Percentiles rank a stretch among this genome's conserved stretches.
Conservation (phyloP, 2,329 filamentous ascomycete genomes). For the Ophiocordyceps camponoti-floridani region DNA sequence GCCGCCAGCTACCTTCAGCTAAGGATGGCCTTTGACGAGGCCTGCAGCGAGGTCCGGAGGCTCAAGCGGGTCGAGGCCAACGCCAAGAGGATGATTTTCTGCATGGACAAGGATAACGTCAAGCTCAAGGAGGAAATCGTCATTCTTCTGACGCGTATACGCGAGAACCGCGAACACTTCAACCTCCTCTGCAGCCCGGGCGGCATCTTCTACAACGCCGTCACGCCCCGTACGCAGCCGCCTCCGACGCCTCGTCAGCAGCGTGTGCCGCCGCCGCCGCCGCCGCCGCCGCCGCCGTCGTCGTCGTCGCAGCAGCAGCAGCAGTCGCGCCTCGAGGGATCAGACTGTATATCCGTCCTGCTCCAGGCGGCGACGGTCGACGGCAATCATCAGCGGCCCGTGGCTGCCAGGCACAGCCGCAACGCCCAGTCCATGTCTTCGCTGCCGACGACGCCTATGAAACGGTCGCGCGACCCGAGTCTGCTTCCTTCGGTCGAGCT, state of each 20-base stretch:
- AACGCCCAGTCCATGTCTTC: slow-evolving; percentile 74
- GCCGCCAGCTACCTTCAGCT: slow-evolving; percentile 39
- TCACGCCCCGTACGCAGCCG: slow-evolving; percentile 34
- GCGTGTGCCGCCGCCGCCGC: slow-evolving; percentile 20
- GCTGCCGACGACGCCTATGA: slow-evolving; percentile 57
- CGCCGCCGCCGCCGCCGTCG: slow-evolving; percentile 4
- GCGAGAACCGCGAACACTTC: slow-evolving; percentile 78
- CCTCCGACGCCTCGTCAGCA: slow-evolving; percentile 23
- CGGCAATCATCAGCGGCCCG: slow-evolving; percentile 28
- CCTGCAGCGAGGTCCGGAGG: slow-evolving; percentile 24
- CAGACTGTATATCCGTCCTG: slow-evolving; percentile 53
- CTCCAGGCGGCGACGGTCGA: slow-evolving; percentile 56
- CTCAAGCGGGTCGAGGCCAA: too few relatives aligned
- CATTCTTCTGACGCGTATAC: slow-evolving; percentile 64
- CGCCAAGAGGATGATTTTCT: slow-evolving; percentile 62
- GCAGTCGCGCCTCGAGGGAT: slow-evolving; percentile 27
- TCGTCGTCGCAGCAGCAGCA: slow-evolving; percentile 14
- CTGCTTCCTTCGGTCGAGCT: slow-evolving; percentile 46
- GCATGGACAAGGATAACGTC: slow-evolving; percentile 57
- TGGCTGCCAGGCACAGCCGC: slow-evolving; percentile 45
- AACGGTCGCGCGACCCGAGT: slow-evolving; percentile 28
- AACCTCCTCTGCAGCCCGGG: slow-evolving; percentile 62
- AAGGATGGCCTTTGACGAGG: slow-evolving; percentile 45
- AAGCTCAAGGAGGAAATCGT: slow-evolving; percentile 58
- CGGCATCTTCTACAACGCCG: slow-evolving; percentile 42